phyloP scores from a whole-genome alignment of 352 stramenopile species.

The Phytopythium sindhum region DNA sequence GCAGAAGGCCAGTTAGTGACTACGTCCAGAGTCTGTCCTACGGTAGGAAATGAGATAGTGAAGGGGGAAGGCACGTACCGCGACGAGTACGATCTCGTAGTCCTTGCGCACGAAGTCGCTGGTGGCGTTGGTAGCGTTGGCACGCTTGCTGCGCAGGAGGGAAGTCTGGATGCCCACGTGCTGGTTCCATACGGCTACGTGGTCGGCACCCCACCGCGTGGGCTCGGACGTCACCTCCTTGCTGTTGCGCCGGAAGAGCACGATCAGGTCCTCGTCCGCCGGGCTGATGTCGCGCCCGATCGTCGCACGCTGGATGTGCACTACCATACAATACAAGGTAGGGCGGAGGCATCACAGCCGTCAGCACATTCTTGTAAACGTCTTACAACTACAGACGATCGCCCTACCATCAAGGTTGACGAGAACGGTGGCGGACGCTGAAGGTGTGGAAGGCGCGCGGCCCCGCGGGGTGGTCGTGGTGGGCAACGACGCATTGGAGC shows the following conservation, averaged over 20 bases:
- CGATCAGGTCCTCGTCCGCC: constrained; percentile 71
- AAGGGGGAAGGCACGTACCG: constrained; percentile 26
- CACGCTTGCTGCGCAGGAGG: constrained; percentile 51
- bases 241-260: constrained; percentile 79
- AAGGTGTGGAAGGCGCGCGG: background rate
- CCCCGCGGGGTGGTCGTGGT: background rate
- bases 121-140: constrained; percentile 11
- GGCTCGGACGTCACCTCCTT: constrained; percentile 77
- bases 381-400: no score
- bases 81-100: constrained; percentile 80
- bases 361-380: background rate
- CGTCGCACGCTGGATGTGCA: constrained; percentile 65
- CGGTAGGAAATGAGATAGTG: background rate
- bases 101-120: constrained; percentile 70
- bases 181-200: constrained; percentile 77
- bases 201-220: constrained; percentile 58
- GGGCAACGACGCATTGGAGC: constrained; percentile 9
- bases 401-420: constrained; percentile 60
- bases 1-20: background rate
- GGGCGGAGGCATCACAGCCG: background rate
- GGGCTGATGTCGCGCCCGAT: constrained; percentile 73
- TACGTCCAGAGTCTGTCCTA: background rate
- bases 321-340: constrained; percentile 10
- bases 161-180: constrained; percentile 77
- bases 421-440: constrained; percentile 44